Base-by-base conservation (phyloP, 371 early-diverging fungal genomes). In the Mucor velutinosus region DNA sequence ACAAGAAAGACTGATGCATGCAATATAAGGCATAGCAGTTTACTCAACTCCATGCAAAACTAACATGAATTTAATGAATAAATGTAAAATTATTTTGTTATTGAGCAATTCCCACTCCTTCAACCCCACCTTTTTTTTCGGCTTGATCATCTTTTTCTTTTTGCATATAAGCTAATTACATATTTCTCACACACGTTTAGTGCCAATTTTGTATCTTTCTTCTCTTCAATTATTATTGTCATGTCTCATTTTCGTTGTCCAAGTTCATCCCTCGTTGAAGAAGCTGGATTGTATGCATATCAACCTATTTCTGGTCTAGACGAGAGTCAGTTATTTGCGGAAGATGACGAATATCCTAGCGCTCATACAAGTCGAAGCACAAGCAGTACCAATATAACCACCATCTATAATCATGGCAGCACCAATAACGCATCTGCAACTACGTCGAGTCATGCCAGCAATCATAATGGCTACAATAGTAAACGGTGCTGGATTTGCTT, bases 401-500 rank as follows among this genome's bases (percentile, higher is more conserved):
- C 43, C 14, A 12, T 39, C 0, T 27, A 39, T 39, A 43, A 60
- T 4, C 27, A 41, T 12, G 12, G 23, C 25, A 51, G 23, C 14
- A 56, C 5, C n/a, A 32, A 49, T 49, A 49, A 21, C 49, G 21
- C 49, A 49, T 37, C 51, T 23, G 51, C 23, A 10, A 11, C 51
- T 51, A 25, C 51, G 3, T 10, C 51, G 4, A 51, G 11, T 23
- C 30, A 62, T 8, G 43, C 19, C 15, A 4, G 25, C 19, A 65
- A n/a, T n/a, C 21, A 12, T 32, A 33, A 7, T 35, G 23, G 32
- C 7, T 45, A 45, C 17, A 41, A 37, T 60, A 64, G 60, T 30
- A 62, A 65, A 19, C 67, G 69, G 3, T 87, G 87, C 61, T 87
- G 86, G 75, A 87, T 87, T 59, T 87, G 87, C 58, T 87, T 85